These are phyloP conservation scores for Pleurotus giganteus DNA, from an alignment of 768 basidiomycete species.

Conservation along the genomic window DNA sequence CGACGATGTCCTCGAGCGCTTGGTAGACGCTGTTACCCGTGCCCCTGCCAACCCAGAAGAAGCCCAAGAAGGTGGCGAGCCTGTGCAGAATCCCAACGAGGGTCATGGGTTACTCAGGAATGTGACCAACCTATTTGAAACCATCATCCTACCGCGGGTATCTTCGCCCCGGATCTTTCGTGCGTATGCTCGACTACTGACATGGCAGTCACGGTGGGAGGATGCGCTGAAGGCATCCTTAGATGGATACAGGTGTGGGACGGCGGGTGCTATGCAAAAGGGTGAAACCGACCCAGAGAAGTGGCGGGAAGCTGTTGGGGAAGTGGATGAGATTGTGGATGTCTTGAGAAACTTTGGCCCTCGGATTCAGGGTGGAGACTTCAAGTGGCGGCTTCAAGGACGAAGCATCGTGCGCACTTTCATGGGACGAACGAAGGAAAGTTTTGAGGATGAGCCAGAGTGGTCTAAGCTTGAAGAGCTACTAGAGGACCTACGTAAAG, in stretches of 20 bases:
- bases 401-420: conserved; percentile 87
- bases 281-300: conserved; percentile 65
- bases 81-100: conserved; percentile 49
- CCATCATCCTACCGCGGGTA: conserved; percentile 77
- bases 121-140: conserved; percentile 73
- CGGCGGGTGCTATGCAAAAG: conserved; percentile 57
- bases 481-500: conserved; percentile 60
- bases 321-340: conserved; percentile 84
- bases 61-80: conserved; percentile 20
- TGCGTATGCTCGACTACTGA: conserved; percentile 78
- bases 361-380: conserved; percentile 37
- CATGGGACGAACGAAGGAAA: conserved; percentile 76
- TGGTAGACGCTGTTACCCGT: conserved; percentile 84
- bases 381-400: conserved; percentile 84
- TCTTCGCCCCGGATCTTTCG: conserved; percentile 79
- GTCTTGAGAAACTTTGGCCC: conserved; percentile 83
- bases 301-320: conserved; percentile 75
- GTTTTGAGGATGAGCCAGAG: conserved; percentile 85
- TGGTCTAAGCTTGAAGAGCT: conserved; percentile 69
- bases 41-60: conserved; percentile 38
- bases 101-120: conserved; percentile 65
- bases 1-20: conserved; percentile 81
- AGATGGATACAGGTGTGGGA: conserved; percentile 76
- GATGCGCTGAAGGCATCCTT: conserved; percentile 82
- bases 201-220: conserved; percentile 69